These are phyloP conservation scores for Malus hybrid DNA, from an alignment of 331 rosid genomes.

Conservation along the genomic window DNA sequence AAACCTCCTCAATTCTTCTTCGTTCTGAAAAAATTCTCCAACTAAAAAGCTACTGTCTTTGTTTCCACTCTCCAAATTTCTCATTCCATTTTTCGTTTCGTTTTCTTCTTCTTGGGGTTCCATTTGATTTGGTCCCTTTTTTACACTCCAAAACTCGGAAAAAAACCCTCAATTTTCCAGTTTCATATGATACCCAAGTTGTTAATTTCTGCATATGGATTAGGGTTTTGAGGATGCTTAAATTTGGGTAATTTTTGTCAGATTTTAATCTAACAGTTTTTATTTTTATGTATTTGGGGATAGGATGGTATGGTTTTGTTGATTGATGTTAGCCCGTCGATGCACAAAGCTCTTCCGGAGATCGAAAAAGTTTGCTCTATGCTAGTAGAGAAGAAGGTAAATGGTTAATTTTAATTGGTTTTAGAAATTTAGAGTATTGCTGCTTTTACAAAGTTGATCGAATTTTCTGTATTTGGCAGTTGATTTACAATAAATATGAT, in stretches of 20 bases:
- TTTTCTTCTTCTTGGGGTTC: background rate
- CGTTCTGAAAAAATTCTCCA: background rate
- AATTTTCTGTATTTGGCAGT: constrained; percentile 35
- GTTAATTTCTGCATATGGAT: background rate
- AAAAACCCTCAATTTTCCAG: background rate
- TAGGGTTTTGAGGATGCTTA: constrained; percentile 1
- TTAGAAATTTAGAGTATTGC: background rate
- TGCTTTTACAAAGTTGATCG: constrained; percentile 1
- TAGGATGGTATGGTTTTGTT: constrained; percentile 66
- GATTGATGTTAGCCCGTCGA: constrained; percentile 89
- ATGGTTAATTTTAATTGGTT: background rate
- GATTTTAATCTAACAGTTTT: background rate
- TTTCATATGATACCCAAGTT: background rate
- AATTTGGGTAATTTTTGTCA: background rate
- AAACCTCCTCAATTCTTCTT: background rate
- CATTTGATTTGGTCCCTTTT: background rate
- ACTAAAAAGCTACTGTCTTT: no score
- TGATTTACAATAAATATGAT: constrained; percentile 55
- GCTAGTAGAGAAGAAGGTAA: constrained; percentile 67
- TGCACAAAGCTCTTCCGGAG: constrained; percentile 68
- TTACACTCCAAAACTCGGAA: background rate
- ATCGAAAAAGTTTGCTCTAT: constrained; percentile 66
- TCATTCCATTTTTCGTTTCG: background rate
- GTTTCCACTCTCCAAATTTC: background rate
- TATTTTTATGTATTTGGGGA: background rate